These are phyloP conservation scores for Tetragonia tetragonoides DNA, from an alignment of 148 eudicot genomes.

Conservation along the genomic window DNA sequence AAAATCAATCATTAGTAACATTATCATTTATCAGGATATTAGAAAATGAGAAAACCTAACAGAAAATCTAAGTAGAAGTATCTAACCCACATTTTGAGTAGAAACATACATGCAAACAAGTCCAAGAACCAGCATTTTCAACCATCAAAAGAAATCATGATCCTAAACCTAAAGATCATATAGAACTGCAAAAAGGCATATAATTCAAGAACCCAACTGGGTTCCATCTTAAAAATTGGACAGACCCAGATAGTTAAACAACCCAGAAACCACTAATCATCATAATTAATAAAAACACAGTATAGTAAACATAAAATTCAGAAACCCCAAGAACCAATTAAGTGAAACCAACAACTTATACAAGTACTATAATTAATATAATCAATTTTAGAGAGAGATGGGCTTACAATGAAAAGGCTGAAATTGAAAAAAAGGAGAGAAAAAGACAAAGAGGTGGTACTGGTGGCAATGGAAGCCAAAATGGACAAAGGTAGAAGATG, in stretches of 20 bases:
- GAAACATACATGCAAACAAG: conserved; percentile 12
- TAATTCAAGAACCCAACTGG: not conserved
- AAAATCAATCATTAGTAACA: conserved; percentile 2
- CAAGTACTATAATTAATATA: not conserved
- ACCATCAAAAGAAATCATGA: conserved; percentile 4
- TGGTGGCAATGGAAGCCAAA: conserved; percentile 37
- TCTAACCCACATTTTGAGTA: not conserved
- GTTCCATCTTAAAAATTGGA: conserved; percentile 5
- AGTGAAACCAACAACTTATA: not conserved
- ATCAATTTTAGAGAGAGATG: conserved; percentile 11
- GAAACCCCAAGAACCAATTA: conserved; percentile 12
- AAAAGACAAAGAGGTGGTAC: conserved; percentile 24
- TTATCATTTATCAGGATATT: not conserved
- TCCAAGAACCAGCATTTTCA: conserved; percentile 11
- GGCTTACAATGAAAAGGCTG: conserved; percentile 40
- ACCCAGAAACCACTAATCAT: conserved; percentile 7
- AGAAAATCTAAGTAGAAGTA: not conserved
- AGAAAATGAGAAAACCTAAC: not conserved
- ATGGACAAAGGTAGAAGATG: conserved; percentile 45
- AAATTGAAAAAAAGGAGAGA: conserved; percentile 2
- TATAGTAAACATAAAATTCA: not conserved
- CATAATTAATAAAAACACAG: not conserved
- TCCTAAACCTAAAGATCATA: conserved; percentile 1
- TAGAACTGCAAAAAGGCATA: conserved; percentile 12
- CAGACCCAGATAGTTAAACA: conserved; percentile 21